These are phyloP conservation scores for Populus euphratica DNA, from an alignment of 345 rosid genomes.

Conservation along the genomic window DNA sequence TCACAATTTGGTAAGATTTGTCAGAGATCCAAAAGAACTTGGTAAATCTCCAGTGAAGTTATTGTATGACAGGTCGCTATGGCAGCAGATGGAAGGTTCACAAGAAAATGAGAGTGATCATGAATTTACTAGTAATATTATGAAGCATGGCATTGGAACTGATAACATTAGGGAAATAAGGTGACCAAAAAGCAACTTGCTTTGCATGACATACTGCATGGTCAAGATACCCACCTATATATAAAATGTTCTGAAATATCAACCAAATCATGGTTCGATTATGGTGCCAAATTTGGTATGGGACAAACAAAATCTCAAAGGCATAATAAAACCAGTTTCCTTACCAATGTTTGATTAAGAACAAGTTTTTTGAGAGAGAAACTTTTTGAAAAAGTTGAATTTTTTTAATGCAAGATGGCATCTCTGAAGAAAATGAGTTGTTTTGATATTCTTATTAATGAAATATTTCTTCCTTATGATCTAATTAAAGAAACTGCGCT, in stretches of 20 bases:
- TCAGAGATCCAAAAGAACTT: slow-evolving; percentile 66
- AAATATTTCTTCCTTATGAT: not conserved
- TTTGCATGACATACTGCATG: not conserved
- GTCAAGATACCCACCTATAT: not conserved
- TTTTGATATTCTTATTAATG: not conserved
- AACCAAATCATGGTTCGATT: not conserved
- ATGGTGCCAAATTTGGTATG: not conserved
- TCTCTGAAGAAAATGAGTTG: not conserved
- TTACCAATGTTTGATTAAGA: not conserved
- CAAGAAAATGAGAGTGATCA: slow-evolving; percentile 1
- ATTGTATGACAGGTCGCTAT: slow-evolving; percentile 87
- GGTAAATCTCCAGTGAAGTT: slow-evolving; percentile 83
- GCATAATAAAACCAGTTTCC: too few relatives aligned
- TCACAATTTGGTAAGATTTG: slow-evolving; percentile 70
- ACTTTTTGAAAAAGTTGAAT: not conserved
- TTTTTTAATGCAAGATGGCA: not conserved
- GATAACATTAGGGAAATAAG: not conserved
- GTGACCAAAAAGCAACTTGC: not conserved
- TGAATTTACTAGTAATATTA: not conserved
- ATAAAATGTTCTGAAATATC: not conserved
- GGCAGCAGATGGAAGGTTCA: slow-evolving; percentile 5
- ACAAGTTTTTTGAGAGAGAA: not conserved
- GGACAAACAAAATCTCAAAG: too few relatives aligned
- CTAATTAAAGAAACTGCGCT: not conserved
- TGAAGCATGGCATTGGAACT: not conserved